These are phyloP conservation scores for Starmerella khaoyaiensis DNA, from an alignment of 805 yeast species.

Conservation along the genomic window DNA sequence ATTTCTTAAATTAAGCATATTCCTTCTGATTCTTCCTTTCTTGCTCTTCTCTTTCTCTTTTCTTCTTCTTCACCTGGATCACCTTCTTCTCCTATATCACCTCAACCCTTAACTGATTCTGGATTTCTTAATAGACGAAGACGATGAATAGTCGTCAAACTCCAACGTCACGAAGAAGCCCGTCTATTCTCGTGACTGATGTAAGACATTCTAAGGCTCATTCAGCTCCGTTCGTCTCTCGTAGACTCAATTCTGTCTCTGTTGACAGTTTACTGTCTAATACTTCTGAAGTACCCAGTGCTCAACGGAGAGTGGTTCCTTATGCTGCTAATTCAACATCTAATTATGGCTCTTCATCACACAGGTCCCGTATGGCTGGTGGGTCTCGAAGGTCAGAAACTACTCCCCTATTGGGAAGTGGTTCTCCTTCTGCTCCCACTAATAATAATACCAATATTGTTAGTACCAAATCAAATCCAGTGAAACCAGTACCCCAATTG, in stretches of 20 bases:
- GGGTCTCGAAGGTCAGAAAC: conserved; percentile 8
- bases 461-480: too few species aligned
- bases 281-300: conserved; percentile 80
- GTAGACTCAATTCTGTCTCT: conserved; percentile 61
- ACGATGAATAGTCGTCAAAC: conserved; percentile 18
- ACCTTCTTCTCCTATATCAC: not conserved
- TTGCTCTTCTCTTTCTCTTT: too few species aligned
- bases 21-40: too few species aligned
- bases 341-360: conserved; percentile 8
- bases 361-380: conserved; percentile 14
- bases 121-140: not conserved
- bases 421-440: not conserved
- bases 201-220: conserved; percentile 39
- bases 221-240: conserved; percentile 40
- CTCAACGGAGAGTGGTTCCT: conserved; percentile 34
- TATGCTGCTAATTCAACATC: conserved; percentile 6
- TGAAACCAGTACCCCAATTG: conserved; percentile 20
- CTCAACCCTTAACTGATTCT: not conserved
- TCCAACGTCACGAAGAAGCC: conserved; percentile 75
- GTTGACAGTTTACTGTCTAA: conserved; percentile 67
- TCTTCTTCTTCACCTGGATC: too few species aligned
- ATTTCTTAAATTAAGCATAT: too few species aligned
- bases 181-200: conserved; percentile 88
- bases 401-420: conserved; percentile 5
- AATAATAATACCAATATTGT: not conserved